These are phyloP conservation scores for Aspergillus ochraceoroseus DNA, from an alignment of 2,329 filamentous ascomycete genomes.

Conservation along the genomic window DNA sequence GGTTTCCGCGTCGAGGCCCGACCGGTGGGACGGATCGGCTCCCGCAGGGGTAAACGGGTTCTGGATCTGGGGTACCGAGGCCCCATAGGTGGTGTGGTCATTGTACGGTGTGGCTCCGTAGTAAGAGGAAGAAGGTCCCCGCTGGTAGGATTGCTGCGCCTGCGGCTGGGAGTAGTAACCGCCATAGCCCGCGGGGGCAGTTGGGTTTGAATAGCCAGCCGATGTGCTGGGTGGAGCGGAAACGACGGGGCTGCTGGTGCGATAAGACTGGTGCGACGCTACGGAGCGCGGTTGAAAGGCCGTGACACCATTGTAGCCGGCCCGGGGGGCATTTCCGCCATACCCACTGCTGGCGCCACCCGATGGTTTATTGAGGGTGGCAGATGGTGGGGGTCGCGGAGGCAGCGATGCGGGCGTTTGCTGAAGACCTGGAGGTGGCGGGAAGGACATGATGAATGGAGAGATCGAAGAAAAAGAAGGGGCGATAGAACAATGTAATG, in stretches of 20 bases:
- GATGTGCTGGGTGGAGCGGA: conserved; percentile 35
- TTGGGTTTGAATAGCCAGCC: conserved; percentile 36
- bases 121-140: conserved; percentile 38
- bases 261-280: conserved; percentile 43
- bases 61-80: conserved; percentile 63
- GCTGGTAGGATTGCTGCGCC: conserved; percentile 34
- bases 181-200: conserved; percentile 39
- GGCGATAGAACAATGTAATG: conserved; percentile 26
- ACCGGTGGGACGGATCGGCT: conserved; percentile 35
- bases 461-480: conserved; percentile 34
- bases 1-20: conserved; percentile 65
- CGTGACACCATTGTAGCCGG: conserved; percentile 46
- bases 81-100: conserved; percentile 46
- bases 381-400: conserved; percentile 65
- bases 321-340: conserved; percentile 31
- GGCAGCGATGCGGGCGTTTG: conserved; percentile 61
- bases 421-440: conserved; percentile 71
- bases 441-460: conserved; percentile 70
- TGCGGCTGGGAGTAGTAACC: conserved; percentile 42
- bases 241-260: conserved; percentile 36
- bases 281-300: conserved; percentile 59
- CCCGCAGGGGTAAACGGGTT: conserved; percentile 73
- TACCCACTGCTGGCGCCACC: conserved; percentile 23
- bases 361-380: conserved; percentile 33
- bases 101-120: conserved; percentile 45